Evolutionary conservation across 306 rosid species (phyloP).

Genomic region (Elaeagnus macrophylla): DNA sequence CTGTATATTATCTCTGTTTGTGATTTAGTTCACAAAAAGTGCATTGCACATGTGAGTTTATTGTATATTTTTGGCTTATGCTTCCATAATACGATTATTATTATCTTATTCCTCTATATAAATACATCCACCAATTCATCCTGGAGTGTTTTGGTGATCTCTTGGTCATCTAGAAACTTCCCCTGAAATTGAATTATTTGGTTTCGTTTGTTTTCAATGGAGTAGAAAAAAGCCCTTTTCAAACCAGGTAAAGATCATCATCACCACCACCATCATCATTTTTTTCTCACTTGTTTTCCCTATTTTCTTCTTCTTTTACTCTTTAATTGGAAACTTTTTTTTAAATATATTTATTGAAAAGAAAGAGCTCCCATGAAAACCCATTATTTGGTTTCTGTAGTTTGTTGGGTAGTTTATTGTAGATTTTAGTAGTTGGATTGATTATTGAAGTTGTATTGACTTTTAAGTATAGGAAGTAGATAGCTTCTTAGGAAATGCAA

Average conservation of each 20-base stretch:
- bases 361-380: constrained; percentile 1
- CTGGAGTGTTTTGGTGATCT: constrained; percentile 25
- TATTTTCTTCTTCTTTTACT: not conserved
- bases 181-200: constrained; percentile 22
- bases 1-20: constrained; percentile 15
- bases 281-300: not conserved
- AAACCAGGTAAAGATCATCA: constrained; percentile 35
- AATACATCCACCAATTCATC: constrained; percentile 18
- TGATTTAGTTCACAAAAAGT: constrained; percentile 28
- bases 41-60: constrained; percentile 28
- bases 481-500: too few relatives aligned
- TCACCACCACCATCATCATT: constrained; percentile 14
- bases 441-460: too few relatives aligned
- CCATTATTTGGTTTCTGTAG: not conserved
- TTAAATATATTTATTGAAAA: not conserved
- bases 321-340: too few relatives aligned
- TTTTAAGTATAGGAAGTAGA: too few relatives aligned
- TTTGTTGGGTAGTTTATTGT: not conserved
- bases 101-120: constrained; percentile 8
- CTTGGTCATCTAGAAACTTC: constrained; percentile 20
- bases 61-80: constrained; percentile 15
- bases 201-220: constrained; percentile 25
- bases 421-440: too few relatives aligned
- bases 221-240: constrained; percentile 26
- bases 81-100: constrained; percentile 1